Base-by-base conservation (phyloP, 441 rosid genomes). In the Adansonia madagascariensis region DNA sequence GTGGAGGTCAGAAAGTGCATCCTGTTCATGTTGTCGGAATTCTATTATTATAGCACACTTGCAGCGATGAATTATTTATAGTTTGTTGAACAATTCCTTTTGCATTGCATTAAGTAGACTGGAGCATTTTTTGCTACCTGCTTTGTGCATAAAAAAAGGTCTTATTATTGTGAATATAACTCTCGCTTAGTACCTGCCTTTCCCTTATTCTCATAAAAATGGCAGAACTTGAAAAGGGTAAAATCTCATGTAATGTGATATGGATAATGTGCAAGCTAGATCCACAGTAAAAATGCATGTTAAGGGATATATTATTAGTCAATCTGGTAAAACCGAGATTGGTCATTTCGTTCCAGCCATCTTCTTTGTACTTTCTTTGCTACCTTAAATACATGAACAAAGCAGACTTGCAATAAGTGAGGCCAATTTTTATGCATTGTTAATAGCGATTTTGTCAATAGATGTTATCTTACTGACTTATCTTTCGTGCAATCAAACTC, bases 401-500 rank as follows among this genome's bases (percentile, higher is more conserved):
- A 65, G 50, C 46, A 39, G 11, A 39, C 27, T 27, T 52, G 62
- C 27, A 31, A 71, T 70, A 35, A 71, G 22, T 70, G 44, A 70
- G 44, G 24, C 7, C n/a, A 4, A 35, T n/a, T 31, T 71, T 49
- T 17, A 60, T 17, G 41, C 15, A 27, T 20, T 77, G 15, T 50
- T 20, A 31, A 11, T 7, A 49, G 70, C 17, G 80, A 35, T 59
- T 59, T 31, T 52, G 4, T n/a, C 52, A 44, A 61, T 9, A 71
- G n/a, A 50, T 15, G 46, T 63, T 71, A 39, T 65, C 53, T 46
- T 10, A 43, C 9, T 35, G 27, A 27, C 4, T 11, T 67, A 9
- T 10, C 67, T 24, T 74, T 17, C 49, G 41, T 74, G 72, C 65
- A 49, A 66, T 31, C 35, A 46, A 67, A 22, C 35, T 73, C 3